phyloP scores from a whole-genome alignment of 2,329 filamentous ascomycete species.

The Aspergillus eucalypticola region DNA sequence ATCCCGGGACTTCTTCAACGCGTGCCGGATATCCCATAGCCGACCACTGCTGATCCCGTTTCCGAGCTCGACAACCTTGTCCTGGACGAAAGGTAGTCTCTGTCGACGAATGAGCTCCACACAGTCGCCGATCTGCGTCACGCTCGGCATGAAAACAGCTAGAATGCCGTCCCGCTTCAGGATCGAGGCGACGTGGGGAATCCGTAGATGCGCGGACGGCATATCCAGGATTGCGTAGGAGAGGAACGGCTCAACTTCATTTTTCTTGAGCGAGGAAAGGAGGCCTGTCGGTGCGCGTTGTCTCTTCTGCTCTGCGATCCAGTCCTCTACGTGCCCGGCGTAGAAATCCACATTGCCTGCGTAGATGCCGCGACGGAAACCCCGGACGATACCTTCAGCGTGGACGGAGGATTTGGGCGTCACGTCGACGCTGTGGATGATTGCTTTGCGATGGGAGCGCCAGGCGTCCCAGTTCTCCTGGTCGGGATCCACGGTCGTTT shows the following conservation, averaged over 20 bases:
- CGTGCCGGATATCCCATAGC: slow-evolving; percentile 49
- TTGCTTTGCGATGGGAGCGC: slow-evolving; percentile 58
- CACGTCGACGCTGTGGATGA: slow-evolving; percentile 75
- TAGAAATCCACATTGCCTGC: slow-evolving; percentile 72
- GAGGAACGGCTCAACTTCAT: slow-evolving; percentile 60
- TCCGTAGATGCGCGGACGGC: slow-evolving; percentile 59
- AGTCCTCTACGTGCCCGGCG: slow-evolving; percentile 64
- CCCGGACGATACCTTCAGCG: slow-evolving; percentile 64
- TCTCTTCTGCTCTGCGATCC: slow-evolving; percentile 57
- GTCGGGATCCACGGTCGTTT: slow-evolving; percentile 14
- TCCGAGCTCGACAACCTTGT: slow-evolving; percentile 49
- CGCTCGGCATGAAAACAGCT: slow-evolving; percentile 72
- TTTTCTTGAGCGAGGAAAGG: slow-evolving; percentile 18
- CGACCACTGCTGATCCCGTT: slow-evolving; percentile 49
- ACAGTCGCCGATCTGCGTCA: slow-evolving; percentile 74
- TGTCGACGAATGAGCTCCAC: slow-evolving; percentile 56
- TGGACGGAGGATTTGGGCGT: slow-evolving; percentile 62
- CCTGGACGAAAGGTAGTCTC: slow-evolving; percentile 54
- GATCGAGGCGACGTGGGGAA: slow-evolving; percentile 50
- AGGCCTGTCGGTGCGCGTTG: slow-evolving; percentile 31
- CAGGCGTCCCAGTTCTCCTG: slow-evolving; percentile 49
- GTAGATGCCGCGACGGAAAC: slow-evolving; percentile 72
- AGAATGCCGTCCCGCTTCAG: slow-evolving; percentile 66
- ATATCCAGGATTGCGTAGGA: slow-evolving; percentile 73
- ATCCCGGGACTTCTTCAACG: slow-evolving; percentile 38